phyloP scores from a whole-genome alignment of 306 rosid genomes.

The Senna tora region DNA sequence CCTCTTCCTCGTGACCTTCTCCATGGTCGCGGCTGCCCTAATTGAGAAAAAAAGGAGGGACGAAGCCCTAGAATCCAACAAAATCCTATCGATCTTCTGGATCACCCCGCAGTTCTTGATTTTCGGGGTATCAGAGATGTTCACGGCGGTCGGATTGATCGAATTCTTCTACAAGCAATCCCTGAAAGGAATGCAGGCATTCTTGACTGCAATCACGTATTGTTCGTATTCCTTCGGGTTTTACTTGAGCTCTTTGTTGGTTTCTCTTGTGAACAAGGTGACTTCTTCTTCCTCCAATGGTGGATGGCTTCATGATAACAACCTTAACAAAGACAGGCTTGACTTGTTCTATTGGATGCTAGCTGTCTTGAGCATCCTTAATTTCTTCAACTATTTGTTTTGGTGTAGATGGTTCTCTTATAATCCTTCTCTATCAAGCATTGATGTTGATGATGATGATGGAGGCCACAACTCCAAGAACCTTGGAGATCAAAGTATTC shows the following conservation, averaged over 20 bases:
- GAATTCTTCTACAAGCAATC: constrained; percentile 79
- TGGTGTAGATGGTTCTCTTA: constrained; percentile 62
- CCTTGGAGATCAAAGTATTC: constrained; percentile 39
- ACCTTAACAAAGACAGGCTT: constrained; percentile 68
- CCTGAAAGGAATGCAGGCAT: constrained; percentile 70
- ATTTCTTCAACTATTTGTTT: constrained; percentile 64
- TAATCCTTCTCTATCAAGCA: constrained; percentile 46
- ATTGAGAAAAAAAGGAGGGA: constrained; percentile 83
- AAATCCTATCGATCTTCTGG: constrained; percentile 84
- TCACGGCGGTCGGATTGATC: constrained; percentile 70
- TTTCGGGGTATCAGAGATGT: constrained; percentile 92
- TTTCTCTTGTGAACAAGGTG: constrained; percentile 64
- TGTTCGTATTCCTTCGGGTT: constrained; percentile 80
- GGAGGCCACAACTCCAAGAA: constrained; percentile 28
- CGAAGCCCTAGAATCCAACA: constrained; percentile 46
- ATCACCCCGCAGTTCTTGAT: constrained; percentile 93
- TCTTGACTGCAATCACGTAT: constrained; percentile 66
- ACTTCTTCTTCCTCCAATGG: constrained; percentile 43
- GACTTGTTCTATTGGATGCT: constrained; percentile 75
- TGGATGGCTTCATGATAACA: constrained; percentile 68
- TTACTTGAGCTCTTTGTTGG: constrained; percentile 63
- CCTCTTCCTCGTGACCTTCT: constrained; percentile 80
- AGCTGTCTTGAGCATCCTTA: constrained; percentile 65
- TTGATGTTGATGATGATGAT: constrained; percentile 7
- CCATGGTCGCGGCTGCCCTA: constrained; percentile 90